These are phyloP conservation scores for Anthracocystis panici-leucophaei DNA, from an alignment of 1,284 basidiomycete genomes.

Conservation along the genomic window DNA sequence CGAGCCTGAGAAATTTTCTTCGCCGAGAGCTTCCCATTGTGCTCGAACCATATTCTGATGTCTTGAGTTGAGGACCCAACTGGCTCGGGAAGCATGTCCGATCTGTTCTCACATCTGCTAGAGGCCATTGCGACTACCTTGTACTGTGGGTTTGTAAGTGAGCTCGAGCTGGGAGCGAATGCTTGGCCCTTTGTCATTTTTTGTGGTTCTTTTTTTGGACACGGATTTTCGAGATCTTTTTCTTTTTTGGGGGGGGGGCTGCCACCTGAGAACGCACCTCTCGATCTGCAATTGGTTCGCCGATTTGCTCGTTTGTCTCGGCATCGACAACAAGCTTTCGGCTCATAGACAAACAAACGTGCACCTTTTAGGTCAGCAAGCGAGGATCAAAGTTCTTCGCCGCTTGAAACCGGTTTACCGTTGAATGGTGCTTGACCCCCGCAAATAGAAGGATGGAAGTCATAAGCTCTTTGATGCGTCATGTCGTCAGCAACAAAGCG, in stretches of 20 bases:
- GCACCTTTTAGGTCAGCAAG: constrained; percentile 1
- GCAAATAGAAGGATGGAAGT: neutral
- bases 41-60: too few species aligned
- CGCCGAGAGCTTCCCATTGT: too few species aligned
- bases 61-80: too few species aligned
- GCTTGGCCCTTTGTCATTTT: neutral
- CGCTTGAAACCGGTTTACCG: constrained; percentile 3
- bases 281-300: constrained; percentile 3
- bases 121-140: too few species aligned
- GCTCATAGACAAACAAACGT: constrained; percentile 8
- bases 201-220: too few species aligned
- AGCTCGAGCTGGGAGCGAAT: too few species aligned
- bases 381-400: neutral
- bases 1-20: too few species aligned
- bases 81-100: too few species aligned
- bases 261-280: constrained; percentile 5
- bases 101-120: too few species aligned
- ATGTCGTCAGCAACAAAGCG: neutral
- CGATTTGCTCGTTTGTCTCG: neutral
- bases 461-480: too few species aligned
- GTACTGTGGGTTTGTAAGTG: too few species aligned
- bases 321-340: neutral
- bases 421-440: neutral
- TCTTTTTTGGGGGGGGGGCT: too few species aligned
- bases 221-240: neutral